These are phyloP conservation scores for Colletotrichum graminicola DNA, from an alignment of 2,329 filamentous ascomycete species.

Conservation along the genomic window DNA sequence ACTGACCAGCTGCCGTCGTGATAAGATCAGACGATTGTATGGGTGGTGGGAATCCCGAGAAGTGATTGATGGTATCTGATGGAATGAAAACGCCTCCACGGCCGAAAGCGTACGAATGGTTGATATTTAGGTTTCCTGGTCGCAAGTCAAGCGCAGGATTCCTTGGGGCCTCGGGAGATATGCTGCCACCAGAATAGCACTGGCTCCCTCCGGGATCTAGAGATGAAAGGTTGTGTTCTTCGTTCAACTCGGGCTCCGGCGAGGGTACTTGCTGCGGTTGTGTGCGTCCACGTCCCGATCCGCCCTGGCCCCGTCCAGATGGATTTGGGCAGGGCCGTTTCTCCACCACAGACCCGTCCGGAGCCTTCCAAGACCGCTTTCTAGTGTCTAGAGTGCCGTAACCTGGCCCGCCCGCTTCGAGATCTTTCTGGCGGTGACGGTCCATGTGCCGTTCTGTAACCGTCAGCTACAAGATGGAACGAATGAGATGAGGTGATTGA, in stretches of 20 bases:
- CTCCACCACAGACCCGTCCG: slow-evolving; percentile 64
- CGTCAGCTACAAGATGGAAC: slow-evolving; percentile 5
- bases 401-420: slow-evolving; percentile 66
- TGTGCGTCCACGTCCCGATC: slow-evolving; percentile 16
- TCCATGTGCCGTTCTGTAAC: slow-evolving; percentile 67
- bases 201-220: background rate
- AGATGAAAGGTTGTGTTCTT: slow-evolving; percentile 15
- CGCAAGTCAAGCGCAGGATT: slow-evolving; percentile 12
- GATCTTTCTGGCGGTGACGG: slow-evolving; percentile 65
- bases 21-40: slow-evolving; percentile 11
- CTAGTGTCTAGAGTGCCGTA: slow-evolving; percentile 64
- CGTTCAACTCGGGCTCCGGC: slow-evolving; percentile 25
- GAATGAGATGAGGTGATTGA: background rate
- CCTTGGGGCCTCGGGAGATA: slow-evolving; percentile 17
- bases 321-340: slow-evolving; percentile 49
- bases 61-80: slow-evolving; percentile 2
- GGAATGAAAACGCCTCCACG: slow-evolving; percentile 9
- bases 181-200: background rate
- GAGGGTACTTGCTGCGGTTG: slow-evolving; percentile 36
- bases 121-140: background rate
- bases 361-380: slow-evolving; percentile 68
- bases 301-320: slow-evolving; percentile 18
- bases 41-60: slow-evolving; percentile 24
- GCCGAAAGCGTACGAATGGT: slow-evolving; percentile 10
- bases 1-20: background rate